Percentiles rank a stretch among this genome's conserved stretches.
Conservation (phyloP, 2,329 filamentous ascomycete species). For the Trichophyton equinum region DNA sequence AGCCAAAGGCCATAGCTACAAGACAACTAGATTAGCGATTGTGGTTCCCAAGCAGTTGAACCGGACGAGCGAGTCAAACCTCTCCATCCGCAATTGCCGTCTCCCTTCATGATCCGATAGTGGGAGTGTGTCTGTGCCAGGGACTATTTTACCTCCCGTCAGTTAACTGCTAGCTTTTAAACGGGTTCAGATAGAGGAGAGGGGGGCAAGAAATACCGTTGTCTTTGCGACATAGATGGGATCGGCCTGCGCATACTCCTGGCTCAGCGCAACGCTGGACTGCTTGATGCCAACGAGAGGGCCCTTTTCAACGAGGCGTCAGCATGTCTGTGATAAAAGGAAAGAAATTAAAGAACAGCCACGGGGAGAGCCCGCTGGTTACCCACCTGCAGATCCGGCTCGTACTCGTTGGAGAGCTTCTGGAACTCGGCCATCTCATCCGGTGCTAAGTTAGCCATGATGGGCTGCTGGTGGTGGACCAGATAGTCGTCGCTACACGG, state of each 20-base stretch:
- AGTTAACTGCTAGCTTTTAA: background rate
- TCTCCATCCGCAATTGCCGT: constrained; percentile 96
- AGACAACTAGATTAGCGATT: constrained; percentile 18
- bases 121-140: constrained; percentile 74
- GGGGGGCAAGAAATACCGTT: constrained; percentile 40
- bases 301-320: constrained; percentile 45
- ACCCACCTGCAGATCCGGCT: constrained; percentile 45
- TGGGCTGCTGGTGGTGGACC: background rate
- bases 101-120: constrained; percentile 76
- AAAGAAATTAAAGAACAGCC: no score
- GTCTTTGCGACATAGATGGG: constrained; percentile 78
- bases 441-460: constrained; percentile 27
- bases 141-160: constrained; percentile 39
- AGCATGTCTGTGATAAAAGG: background rate
- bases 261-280: constrained; percentile 62
- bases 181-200: background rate
- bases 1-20: constrained; percentile 78
- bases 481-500: no score
- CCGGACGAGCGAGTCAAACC: constrained; percentile 49
- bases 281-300: constrained; percentile 69
- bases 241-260: constrained; percentile 82
- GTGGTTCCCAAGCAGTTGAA: constrained; percentile 2
- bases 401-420: constrained; percentile 48
- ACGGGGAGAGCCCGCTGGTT: background rate
- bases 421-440: constrained; percentile 51